Evolutionary conservation across 2,329 filamentous ascomycete species (phyloP), one percentile per base, ranked within the genome.

Genomic region (Pseudocercospora crystallina): DNA sequence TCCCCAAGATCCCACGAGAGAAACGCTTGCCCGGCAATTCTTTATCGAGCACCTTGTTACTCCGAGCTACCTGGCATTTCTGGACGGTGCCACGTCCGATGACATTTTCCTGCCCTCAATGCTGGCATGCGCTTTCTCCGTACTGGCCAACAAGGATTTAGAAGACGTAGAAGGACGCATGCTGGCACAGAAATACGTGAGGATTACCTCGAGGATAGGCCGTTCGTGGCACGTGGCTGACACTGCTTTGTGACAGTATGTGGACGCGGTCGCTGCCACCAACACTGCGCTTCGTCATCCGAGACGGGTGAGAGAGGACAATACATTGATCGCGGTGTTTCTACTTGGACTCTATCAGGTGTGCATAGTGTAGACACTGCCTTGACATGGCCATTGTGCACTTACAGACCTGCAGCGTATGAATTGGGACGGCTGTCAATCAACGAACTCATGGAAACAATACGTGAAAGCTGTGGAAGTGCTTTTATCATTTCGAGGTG

Each of bases 321-420:
- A 30, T 43, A 59, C 54, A 8, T 30, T 59, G 29, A 50, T 56
- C 14, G 44, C 57, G 2, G 49, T 59, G 13, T 37, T 43, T 9
- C 33, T 59, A 13, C 51, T 59, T 29, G 46, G 47, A 5, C 17
- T 54, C n/a, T 57, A 43, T 40, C 54, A 59, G 49, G 49, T 48
- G 10, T 26, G 56, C 12, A 41, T 7, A 26, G 20, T 26, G 20
- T 7, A 26, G 20, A 26, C 20, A 26, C 7, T 3, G 20, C 20
- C 20, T 26, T 26, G 20, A 26, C 20, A 26, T 26, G 20, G 20
- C 20, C 20, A 26, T 26, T 26, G 7, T 26, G 20, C 20, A 7
- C 20, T 26, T 26, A 26, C 20, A 7, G 20, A 26, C 20, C 20
- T 26, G 20, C 20, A 26, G 20, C 20, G 20, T 7, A 26, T 26